Base-by-base conservation (phyloP, 164 flowering plant species). In the Kalanchoe fedtschenkoi region DNA sequence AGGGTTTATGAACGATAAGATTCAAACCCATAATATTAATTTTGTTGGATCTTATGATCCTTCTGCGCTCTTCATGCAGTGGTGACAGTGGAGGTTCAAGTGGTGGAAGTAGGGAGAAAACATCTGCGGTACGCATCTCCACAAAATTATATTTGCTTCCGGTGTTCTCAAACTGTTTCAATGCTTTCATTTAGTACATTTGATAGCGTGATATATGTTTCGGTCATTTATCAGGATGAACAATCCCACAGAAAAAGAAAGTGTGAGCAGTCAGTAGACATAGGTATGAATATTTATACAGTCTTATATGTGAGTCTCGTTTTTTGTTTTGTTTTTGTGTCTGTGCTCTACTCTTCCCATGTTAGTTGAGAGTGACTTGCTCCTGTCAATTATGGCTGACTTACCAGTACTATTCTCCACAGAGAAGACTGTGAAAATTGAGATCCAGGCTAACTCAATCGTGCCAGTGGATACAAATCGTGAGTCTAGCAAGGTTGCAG, bases 31-130 rank as follows among this genome's bases (percentile, higher is more conserved):
- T n/a, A n/a, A n/a, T n/a, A n/a, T n/a, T n/a, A n/a, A n/a, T n/a
- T n/a, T n/a, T n/a, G n/a, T n/a, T n/a, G n/a, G n/a, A n/a, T n/a
- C n/a, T n/a, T 53, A 28, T 63, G 16, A 1, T 15, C 14, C 26
- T 34, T 68, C 8, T 22, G 64, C 44, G n/a, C 9, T 19, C 32
- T 57, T 33, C 66, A 34, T 22, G 61, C 84, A 85, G 91, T 68
- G 54, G 47, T 19, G 84, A 79, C 57, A 77, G 80, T 46, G 96
- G 82, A 64, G 89, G 78, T 67, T 83, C 97, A 8, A 83, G 84
- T 70, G 80, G 80, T 65, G 88, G 87, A 57, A 90, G 96, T 75
- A 80, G 86, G 70, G 84, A 83, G 47, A 80, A 78, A 69, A 80
- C 85, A 46, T 62, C 73, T 42, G 72, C 68, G 77, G 96, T 83